These are phyloP conservation scores for Trichoderma semiorbis DNA, from an alignment of 2,329 filamentous ascomycete genomes.

Conservation along the genomic window DNA sequence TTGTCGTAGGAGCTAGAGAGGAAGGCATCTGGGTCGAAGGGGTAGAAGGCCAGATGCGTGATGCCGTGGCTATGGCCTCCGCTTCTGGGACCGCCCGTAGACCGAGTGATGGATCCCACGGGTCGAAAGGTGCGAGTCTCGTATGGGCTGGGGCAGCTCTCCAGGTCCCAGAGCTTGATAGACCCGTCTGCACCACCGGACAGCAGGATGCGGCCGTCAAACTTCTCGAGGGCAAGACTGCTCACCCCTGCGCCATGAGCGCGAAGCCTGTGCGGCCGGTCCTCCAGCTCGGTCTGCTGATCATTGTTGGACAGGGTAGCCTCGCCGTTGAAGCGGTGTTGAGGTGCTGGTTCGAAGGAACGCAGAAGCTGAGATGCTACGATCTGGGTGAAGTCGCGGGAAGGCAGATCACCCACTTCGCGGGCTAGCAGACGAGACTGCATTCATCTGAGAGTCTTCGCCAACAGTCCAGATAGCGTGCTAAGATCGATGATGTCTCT, in stretches of 20 bases:
- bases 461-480: background rate
- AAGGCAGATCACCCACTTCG: conserved; percentile 64
- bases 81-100: conserved; percentile 28
- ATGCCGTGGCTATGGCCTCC: conserved; percentile 64
- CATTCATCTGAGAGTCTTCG: conserved; percentile 44
- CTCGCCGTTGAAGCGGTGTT: conserved; percentile 66
- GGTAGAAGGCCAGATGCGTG: conserved; percentile 73
- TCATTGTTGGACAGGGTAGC: conserved; percentile 17
- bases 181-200: conserved; percentile 84
- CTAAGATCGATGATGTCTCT: background rate
- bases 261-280: conserved; percentile 42
- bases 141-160: conserved; percentile 50
- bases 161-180: conserved; percentile 83
- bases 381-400: conserved; percentile 61
- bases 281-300: conserved; percentile 24
- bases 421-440: conserved; percentile 76
- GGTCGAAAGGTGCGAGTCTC: conserved; percentile 52
- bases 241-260: conserved; percentile 79
- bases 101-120: conserved; percentile 47
- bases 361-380: conserved; percentile 64
- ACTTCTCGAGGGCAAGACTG: conserved; percentile 73
- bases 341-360: conserved; percentile 64
- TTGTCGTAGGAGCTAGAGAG: conserved; percentile 76
- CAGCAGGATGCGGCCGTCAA: conserved; percentile 72
- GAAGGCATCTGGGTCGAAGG: conserved; percentile 72